Percentiles rank a stretch among this genome's conserved stretches.
phyloP scores from a whole-genome alignment of 352 stramenopile genomes.

The Stephanocyclus meneghinianus region DNA sequence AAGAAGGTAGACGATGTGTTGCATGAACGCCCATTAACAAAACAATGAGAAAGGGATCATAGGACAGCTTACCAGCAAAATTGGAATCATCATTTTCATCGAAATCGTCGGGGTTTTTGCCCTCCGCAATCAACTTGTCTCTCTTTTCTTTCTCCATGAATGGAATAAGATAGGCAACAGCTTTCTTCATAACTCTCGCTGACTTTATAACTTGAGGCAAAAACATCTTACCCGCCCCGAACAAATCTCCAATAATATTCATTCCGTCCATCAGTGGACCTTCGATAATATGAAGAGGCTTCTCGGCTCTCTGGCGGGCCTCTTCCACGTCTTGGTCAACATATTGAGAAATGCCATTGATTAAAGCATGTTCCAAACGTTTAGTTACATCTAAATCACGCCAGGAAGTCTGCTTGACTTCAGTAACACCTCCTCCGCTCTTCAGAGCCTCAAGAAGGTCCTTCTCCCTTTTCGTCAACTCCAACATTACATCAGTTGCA shows the following conservation, averaged over 20 bases:
- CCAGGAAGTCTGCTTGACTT: constrained; percentile 87
- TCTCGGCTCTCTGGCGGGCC: constrained; percentile 81
- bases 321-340: constrained; percentile 95
- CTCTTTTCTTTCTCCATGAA: constrained; percentile 98
- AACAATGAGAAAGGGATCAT: constrained; percentile 11
- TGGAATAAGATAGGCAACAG: constrained; percentile 94
- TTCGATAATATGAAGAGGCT: constrained; percentile 95
- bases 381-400: constrained; percentile 88
- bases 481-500: constrained; percentile 88
- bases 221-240: constrained; percentile 97
- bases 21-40: background rate
- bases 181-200: constrained; percentile 98
- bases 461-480: constrained; percentile 80
- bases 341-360: constrained; percentile 97
- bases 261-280: constrained; percentile 97
- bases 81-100: constrained; percentile 83
- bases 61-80: constrained; percentile 66
- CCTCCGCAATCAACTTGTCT: constrained; percentile 85
- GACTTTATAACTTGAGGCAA: constrained; percentile 98
- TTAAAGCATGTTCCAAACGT: constrained; percentile 92
- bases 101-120: constrained; percentile 86
- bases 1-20: background rate
- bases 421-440: constrained; percentile 82
- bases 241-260: constrained; percentile 96
- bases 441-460: constrained; percentile 86